Conservation (phyloP, 768 basidiomycete species). For the Tricholoma furcatifolium region DNA sequence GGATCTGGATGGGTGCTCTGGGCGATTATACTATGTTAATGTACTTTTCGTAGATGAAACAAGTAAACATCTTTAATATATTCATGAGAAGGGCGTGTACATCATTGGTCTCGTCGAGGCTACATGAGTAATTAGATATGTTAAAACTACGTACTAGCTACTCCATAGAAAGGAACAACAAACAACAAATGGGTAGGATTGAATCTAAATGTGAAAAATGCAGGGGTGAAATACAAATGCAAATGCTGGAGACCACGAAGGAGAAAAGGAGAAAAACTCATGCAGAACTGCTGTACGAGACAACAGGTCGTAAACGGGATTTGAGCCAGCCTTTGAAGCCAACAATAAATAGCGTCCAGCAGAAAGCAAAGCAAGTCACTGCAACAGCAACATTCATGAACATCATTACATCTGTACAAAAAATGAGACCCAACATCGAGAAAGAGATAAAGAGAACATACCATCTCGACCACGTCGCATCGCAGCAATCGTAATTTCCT, state of each 20-base stretch:
- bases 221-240: slow-evolving; percentile 6
- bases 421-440: not conserved
- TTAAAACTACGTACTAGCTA: slow-evolving; percentile 6
- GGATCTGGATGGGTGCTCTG: slow-evolving; percentile 80
- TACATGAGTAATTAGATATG: slow-evolving; percentile 15
- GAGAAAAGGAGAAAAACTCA: slow-evolving; percentile 2
- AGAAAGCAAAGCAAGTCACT: slow-evolving; percentile 81
- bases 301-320: slow-evolving; percentile 28
- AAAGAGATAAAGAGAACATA: slow-evolving; percentile 27
- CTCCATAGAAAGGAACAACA: slow-evolving; percentile 1
- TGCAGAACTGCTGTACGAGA: slow-evolving; percentile 28
- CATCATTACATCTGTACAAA: slow-evolving; percentile 76
- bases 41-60: slow-evolving; percentile 13
- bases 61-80: not conserved
- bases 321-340: slow-evolving; percentile 83
- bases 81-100: not conserved
- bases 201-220: slow-evolving; percentile 8
- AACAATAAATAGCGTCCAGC: slow-evolving; percentile 77
- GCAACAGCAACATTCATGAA: slow-evolving; percentile 85
- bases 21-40: slow-evolving; percentile 58
- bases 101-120: slow-evolving; percentile 5
- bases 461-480: slow-evolving; percentile 90
- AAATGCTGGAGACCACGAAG: slow-evolving; percentile 3
- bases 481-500: slow-evolving; percentile 86
- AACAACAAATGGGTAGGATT: not conserved